A percentile compares a stretch with the other conserved stretches of the same genome.
Conservation (phyloP, 495 filamentous ascomycete species). For the Penicillium samsonianum region DNA sequence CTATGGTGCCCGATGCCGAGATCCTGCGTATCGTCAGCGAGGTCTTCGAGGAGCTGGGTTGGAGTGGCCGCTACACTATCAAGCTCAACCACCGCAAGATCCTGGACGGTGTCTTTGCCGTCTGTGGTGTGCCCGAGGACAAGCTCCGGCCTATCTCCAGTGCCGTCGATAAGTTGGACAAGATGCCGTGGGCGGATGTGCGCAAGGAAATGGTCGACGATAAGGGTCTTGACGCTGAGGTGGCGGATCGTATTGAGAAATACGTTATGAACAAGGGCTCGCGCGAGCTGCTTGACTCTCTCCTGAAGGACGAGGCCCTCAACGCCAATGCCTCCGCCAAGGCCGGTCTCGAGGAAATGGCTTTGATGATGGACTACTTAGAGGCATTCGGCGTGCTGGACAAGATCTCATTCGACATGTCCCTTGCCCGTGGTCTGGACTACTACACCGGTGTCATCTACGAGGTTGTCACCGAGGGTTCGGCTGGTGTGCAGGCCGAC, state of each 20-base stretch:
- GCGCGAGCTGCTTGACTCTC: slow-evolving; percentile 65
- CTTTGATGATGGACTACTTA: slow-evolving; percentile 76
- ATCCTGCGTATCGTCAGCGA: slow-evolving; percentile 81
- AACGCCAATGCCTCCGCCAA: slow-evolving; percentile 69
- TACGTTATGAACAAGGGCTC: slow-evolving; percentile 72
- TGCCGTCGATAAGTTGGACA: slow-evolving; percentile 96
- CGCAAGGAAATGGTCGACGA: slow-evolving; percentile 90
- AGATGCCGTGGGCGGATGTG: slow-evolving; percentile 87
- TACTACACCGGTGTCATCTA: slow-evolving; percentile 96
- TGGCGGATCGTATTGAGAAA: slow-evolving; percentile 83
- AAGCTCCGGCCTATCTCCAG: slow-evolving; percentile 85
- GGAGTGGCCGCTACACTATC: slow-evolving; percentile 72
- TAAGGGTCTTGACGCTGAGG: slow-evolving; percentile 72
- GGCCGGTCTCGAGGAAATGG: slow-evolving; percentile 80
- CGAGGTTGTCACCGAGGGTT: slow-evolving; percentile 85
- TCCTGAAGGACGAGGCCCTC: slow-evolving; percentile 64
- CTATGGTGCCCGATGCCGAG: slow-evolving; percentile 98
- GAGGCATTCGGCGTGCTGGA: slow-evolving; percentile 71
- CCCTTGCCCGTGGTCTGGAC: slow-evolving; percentile 81
- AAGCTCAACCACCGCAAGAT: slow-evolving; percentile 97
- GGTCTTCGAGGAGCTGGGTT: slow-evolving; percentile 78
- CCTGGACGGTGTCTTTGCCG: slow-evolving; percentile 86
- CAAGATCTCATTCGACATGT: slow-evolving; percentile 77
- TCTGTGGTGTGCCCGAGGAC: slow-evolving; percentile 83
- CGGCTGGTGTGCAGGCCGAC: slow-evolving; percentile 52